Evolutionary conservation across 2,329 filamentous ascomycete genomes (phyloP).

Genomic region (Trichoderma afroharzianum): DNA sequence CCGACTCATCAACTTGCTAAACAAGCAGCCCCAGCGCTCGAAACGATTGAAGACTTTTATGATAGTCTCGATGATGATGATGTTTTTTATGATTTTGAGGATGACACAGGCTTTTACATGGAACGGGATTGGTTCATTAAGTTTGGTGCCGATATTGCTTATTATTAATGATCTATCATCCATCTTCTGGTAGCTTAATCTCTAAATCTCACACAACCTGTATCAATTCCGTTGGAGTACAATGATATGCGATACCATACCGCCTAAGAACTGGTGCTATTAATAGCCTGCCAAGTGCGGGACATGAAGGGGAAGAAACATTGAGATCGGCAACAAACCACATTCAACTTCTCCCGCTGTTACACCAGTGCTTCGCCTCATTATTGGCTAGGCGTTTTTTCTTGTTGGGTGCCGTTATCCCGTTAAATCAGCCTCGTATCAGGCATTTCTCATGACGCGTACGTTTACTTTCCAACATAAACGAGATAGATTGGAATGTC

Average conservation of each 20-base stretch:
- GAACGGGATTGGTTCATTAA: not conserved
- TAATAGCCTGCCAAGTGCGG: not conserved
- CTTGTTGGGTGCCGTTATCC: not conserved
- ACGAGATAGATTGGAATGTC: not conserved
- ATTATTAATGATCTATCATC: not conserved
- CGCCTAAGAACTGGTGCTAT: not conserved
- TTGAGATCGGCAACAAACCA: not conserved
- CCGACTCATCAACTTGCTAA: not conserved
- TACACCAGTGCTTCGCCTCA: not conserved
- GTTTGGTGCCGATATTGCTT: not conserved
- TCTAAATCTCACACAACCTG: not conserved
- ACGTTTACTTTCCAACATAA: too few relatives aligned
- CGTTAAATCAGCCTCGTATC: not conserved
- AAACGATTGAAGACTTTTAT: not conserved
- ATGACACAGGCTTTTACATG: not conserved
- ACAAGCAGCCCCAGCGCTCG: not conserved
- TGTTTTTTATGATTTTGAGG: not conserved
- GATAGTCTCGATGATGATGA: not conserved
- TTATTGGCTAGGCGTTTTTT: not conserved
- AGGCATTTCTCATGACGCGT: not conserved
- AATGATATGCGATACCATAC: not conserved
- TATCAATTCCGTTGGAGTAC: not conserved
- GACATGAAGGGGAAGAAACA: not conserved
- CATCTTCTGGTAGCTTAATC: not conserved
- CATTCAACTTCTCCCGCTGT: not conserved